Conservation (phyloP, 176 grass and related monocot genomes). For the Aegilops tauschii region DNA sequence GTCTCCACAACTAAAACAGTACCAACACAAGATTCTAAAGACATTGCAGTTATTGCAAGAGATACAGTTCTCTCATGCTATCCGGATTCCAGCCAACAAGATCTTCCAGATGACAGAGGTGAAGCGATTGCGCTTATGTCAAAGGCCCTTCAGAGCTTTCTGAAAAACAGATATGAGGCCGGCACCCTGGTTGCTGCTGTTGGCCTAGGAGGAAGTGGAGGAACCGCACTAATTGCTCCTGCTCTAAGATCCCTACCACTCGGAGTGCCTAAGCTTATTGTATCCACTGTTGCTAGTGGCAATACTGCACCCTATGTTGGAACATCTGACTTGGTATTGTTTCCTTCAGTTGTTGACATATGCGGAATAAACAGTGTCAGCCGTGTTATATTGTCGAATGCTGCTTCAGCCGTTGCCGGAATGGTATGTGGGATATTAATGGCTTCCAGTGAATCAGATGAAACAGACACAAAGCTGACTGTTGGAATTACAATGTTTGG, state of each 20-base stretch:
- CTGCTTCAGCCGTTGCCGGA: slow-evolving; percentile 72
- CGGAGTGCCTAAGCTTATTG: slow-evolving; percentile 87
- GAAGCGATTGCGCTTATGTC: slow-evolving; percentile 67
- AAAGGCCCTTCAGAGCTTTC: slow-evolving; percentile 64
- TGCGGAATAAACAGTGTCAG: slow-evolving; percentile 88
- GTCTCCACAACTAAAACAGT: slow-evolving; percentile 64
- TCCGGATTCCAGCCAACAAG: slow-evolving; percentile 23
- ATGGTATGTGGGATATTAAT: slow-evolving; percentile 61
- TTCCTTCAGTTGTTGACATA: slow-evolving; percentile 91
- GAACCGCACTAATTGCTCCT: slow-evolving; percentile 78
- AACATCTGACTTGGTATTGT: slow-evolving; percentile 80
- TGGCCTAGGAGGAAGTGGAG: slow-evolving; percentile 89
- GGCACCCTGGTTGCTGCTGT: slow-evolving; percentile 61
- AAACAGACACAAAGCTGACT: slow-evolving; percentile 49
- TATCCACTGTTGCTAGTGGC: slow-evolving; percentile 85
- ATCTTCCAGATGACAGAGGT: slow-evolving; percentile 78
- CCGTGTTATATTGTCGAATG: slow-evolving; percentile 70
- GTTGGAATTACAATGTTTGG: slow-evolving; percentile 96
- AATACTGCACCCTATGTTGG: slow-evolving; percentile 71
- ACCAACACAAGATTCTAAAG: slow-evolving; percentile 32
- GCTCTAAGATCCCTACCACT: slow-evolving; percentile 80
- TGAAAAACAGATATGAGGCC: slow-evolving; percentile 51
- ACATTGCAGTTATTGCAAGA: slow-evolving; percentile 50
- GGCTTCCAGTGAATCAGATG: slow-evolving; percentile 48
- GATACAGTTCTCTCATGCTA: slow-evolving; percentile 62